phyloP scores from a whole-genome alignment of 2,329 filamentous ascomycete genomes.

The Acrocalymma vagum region DNA sequence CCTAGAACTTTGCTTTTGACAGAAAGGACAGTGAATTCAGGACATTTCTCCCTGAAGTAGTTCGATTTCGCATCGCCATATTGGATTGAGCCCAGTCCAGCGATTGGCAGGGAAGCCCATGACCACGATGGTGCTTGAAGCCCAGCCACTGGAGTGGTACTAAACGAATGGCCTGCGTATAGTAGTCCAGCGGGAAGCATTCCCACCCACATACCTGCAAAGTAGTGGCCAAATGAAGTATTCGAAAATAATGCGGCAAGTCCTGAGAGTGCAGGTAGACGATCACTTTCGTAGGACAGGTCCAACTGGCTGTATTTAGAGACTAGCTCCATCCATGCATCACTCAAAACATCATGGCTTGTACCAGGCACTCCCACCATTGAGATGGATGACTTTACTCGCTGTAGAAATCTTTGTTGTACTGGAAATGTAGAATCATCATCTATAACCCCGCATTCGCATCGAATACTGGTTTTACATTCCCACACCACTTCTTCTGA shows the following conservation, averaged over 20 bases:
- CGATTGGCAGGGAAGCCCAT: slow-evolving; percentile 2
- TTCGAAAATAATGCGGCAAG: too few relatives aligned
- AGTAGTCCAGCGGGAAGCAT: slow-evolving; percentile 1
- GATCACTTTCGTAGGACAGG: slow-evolving; percentile 15
- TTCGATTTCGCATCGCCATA: background rate
- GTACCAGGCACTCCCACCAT: background rate
- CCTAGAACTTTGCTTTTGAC: slow-evolving; percentile 3
- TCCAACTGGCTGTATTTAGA: slow-evolving; percentile 11
- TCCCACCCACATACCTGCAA: slow-evolving; percentile 4
- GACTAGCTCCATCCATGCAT: slow-evolving; percentile 10
- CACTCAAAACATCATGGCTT: background rate
- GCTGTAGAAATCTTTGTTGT: background rate
- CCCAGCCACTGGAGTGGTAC: background rate
- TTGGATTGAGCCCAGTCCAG: background rate
- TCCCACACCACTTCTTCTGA: slow-evolving; percentile 16
- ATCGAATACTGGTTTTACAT: background rate
- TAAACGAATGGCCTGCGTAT: background rate
- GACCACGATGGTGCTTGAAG: slow-evolving; percentile 5
- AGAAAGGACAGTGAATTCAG: slow-evolving; percentile 1
- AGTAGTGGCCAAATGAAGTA: slow-evolving; percentile 1
- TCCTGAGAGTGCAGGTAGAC: slow-evolving; percentile 16
- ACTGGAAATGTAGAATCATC: too few relatives aligned
- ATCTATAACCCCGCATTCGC: slow-evolving; percentile 2
- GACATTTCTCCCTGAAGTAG: background rate
- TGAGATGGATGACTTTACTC: too few relatives aligned